Conservation (phyloP, 192 early-diverging fungal genomes). For the Piromyces finnis region DNA sequence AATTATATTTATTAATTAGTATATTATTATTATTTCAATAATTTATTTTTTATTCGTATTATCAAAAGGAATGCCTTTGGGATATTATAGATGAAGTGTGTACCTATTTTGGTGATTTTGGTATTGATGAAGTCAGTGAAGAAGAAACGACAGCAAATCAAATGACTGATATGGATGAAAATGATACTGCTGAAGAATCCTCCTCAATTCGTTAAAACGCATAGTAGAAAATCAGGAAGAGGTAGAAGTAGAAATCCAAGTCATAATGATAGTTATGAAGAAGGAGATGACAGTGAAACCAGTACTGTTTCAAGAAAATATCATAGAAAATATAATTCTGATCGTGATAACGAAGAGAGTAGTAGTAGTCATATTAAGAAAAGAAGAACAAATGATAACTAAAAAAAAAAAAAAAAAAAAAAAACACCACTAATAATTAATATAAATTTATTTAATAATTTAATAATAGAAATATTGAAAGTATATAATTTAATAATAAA, state of each 20-base stretch:
- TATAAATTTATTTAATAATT: too few species aligned
- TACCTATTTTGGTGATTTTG: constrained; percentile 11
- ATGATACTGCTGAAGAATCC: not conserved
- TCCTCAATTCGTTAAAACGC: not conserved
- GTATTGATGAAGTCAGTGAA: not conserved
- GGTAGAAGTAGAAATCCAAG: not conserved
- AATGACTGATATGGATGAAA: not conserved
- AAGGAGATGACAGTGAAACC: not conserved
- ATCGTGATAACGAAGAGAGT: not conserved
- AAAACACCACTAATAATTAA: too few species aligned
- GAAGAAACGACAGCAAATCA: not conserved
- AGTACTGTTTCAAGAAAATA: not conserved
- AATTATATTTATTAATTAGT: too few species aligned
- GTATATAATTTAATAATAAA: too few species aligned
- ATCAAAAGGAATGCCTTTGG: constrained; percentile 22
- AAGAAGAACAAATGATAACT: not conserved
- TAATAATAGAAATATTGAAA: too few species aligned
- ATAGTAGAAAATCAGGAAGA: not conserved
- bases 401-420: not conserved
- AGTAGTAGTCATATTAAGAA: not conserved
- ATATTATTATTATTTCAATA: too few species aligned
- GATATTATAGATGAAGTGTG: constrained; percentile 44
- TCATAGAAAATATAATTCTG: not conserved
- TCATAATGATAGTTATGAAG: not conserved
- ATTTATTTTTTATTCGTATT: too few species aligned